phyloP scores from a whole-genome alignment of 331 rosid species.

The Prunus yedoensis region DNA sequence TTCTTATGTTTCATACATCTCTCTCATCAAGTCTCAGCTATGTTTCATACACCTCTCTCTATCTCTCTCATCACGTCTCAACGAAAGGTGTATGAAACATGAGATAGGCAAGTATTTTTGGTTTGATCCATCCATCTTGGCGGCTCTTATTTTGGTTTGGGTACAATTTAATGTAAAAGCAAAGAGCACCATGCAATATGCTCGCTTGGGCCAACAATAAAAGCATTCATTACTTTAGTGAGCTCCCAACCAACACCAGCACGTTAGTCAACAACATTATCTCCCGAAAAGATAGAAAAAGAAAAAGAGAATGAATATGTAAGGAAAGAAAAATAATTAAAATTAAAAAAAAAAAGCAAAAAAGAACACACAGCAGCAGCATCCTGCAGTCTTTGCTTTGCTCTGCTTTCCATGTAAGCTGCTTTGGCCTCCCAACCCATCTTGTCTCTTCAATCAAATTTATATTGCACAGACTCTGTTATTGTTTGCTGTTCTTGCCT shows the following conservation, averaged over 20 bases:
- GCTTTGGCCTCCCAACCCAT: slow-evolving; percentile 31
- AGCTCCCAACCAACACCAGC: slow-evolving; percentile 60
- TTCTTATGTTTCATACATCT: too few species aligned
- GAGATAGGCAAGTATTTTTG: background rate
- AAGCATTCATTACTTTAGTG: slow-evolving; percentile 49
- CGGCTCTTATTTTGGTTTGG: background rate
- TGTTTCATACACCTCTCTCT: too few species aligned
- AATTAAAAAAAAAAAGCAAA: slow-evolving; percentile 21
- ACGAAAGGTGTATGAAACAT: too few species aligned
- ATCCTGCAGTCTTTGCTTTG: slow-evolving; percentile 31
- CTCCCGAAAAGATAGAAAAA: slow-evolving; percentile 38
- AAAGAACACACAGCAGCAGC: slow-evolving; percentile 23
- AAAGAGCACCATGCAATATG: background rate
- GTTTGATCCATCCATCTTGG: slow-evolving; percentile 30
- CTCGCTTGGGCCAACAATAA: slow-evolving; percentile 22
- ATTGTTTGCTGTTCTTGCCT: slow-evolving; percentile 9
- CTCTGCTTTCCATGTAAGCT: slow-evolving; percentile 44
- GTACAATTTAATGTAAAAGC: background rate
- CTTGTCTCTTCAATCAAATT: slow-evolving; percentile 31
- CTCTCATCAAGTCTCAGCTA: too few species aligned
- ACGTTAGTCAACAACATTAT: slow-evolving; percentile 58
- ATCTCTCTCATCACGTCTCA: too few species aligned
- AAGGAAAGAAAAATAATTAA: slow-evolving; percentile 22
- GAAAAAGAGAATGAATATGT: slow-evolving; percentile 31
- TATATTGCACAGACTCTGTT: slow-evolving; percentile 10